phyloP scores from a whole-genome alignment of 345 rosid species.

The Brassica juncea region DNA sequence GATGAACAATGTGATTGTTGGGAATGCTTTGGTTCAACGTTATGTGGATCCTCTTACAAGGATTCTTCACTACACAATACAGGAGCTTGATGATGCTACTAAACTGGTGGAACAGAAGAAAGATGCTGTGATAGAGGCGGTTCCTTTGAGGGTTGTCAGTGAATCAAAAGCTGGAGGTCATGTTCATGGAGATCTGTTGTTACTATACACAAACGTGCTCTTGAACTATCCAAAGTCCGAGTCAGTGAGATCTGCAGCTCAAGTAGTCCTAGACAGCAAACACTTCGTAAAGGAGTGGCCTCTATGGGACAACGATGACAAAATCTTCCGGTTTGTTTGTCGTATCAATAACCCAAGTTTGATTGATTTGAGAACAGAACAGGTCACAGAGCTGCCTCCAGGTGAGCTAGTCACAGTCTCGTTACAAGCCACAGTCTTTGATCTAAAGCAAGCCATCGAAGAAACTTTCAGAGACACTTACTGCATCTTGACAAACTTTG shows the following conservation, averaged over 20 bases:
- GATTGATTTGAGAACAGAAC: conserved; percentile 34
- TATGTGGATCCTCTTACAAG: conserved; percentile 60
- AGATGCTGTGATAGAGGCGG: conserved; percentile 22
- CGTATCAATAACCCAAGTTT: conserved; percentile 46
- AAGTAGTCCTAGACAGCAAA: conserved; percentile 69
- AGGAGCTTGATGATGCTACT: conserved; percentile 43
- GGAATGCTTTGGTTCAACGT: conserved; percentile 54
- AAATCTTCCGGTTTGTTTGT: conserved; percentile 53
- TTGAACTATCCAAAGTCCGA: conserved; percentile 60
- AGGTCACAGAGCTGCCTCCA: conserved; percentile 41
- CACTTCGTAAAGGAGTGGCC: conserved; percentile 81
- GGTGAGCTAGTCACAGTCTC: conserved; percentile 67
- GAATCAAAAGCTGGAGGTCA: conserved; percentile 48
- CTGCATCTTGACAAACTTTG: conserved; percentile 53
- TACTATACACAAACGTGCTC: conserved; percentile 55
- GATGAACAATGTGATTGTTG: conserved; percentile 74
- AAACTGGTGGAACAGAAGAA: conserved; percentile 20
- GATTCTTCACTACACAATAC: conserved; percentile 72
- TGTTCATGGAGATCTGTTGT: conserved; percentile 56
- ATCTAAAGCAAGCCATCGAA: conserved; percentile 65
- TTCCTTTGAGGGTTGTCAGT: conserved; percentile 14
- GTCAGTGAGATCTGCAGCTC: conserved; percentile 49
- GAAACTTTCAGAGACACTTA: conserved; percentile 69
- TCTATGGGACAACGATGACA: conserved; percentile 51
- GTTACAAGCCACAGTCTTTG: conserved; percentile 61